Evolutionary conservation across 345 rosid species (phyloP), one percentile per base, ranked within the genome.

Genomic region (Xanthoceras sorbifolium): DNA sequence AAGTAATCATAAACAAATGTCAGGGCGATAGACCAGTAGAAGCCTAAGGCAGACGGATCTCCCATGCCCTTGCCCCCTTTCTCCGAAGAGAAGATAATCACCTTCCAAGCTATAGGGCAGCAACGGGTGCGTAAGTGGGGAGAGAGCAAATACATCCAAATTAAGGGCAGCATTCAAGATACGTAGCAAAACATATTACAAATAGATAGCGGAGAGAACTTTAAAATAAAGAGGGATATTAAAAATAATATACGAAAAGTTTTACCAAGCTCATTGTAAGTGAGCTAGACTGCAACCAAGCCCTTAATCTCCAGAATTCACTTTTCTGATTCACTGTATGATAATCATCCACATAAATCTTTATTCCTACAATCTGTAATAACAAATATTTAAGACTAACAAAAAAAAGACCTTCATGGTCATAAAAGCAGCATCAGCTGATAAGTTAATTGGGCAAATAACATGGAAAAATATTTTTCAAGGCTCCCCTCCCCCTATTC

Each of bases 241-340:
- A 68, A 36, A 72, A 34, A 71, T 29, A 75, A 78, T 87, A 93
- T 98, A 95, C 92, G 97, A 78, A 96, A 85, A 69, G 98, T 94
- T 92, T 96, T 96, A 64, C 99, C 99, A 46, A 96, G 78, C 99
- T 98, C 98, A 92, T 96, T 67, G 94, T 94, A 79, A 94, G 97
- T 2, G 54, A 64, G 99, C 99, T 80, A 96, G 85, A 83, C 92
- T 96, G 88, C 99, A 96, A 59, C 99, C 98, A 67, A 93, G 97
- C 73, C 99, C 98, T 79, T 84, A 91, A 81, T 93, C 99, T 66
- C 99, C 98, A 67, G 92, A 90, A 85, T 83, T 96, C 74, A 90
- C 91, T 82, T 86, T 93, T 71, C 79, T 86, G 82, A 92, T 87
- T 75, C 97, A 90, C 85, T 93, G 98, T 69, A 93, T 79, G 72